Base-by-base conservation (phyloP, 139 green algal species). In the Limnomonas spitsbergensis region DNA sequence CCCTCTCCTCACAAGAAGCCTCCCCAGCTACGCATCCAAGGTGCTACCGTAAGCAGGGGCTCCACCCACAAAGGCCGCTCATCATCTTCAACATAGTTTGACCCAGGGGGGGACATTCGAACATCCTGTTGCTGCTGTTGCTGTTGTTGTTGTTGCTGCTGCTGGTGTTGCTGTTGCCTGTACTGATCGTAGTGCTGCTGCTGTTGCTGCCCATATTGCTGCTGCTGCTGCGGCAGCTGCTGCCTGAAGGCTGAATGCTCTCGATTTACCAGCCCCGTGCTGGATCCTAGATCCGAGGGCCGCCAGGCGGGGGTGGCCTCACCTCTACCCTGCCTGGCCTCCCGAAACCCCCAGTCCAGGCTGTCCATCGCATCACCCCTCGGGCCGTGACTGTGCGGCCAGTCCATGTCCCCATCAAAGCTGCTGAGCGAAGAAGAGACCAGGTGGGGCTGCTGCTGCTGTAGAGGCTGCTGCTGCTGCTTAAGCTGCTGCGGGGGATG, bases 1-100 rank as follows among this genome's bases (percentile, higher is more conserved):
- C n/a, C n/a, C n/a, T n/a, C n/a, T n/a, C n/a, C n/a, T 70, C 29
- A 70, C 56, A 70, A 32, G 29, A 70, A 70, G 29, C 56, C 56
- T 24, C 56, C 56, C 56, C 56, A 70, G 56, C 56, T 70, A 4
- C 56, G 56, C 56, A 70, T 70, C 56, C 56, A 70, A 32, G 56
- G 56, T 36, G 56, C 56, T 70, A 70, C 56, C 4, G 4, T 36
- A 32, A 70, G 24, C 56, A 70, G 56, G 4, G 56, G 56, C 29
- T 24, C 24, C 7, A 20, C 56, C 56, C 56, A 70, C n/a, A 34
- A 7, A 24, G 56, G 47, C 20, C 14, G 14, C 47, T 61, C 14
- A 29, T 20, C 47, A 14, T 29, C 20, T 61, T 61, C 20, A 14
- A 61, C 20, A 61, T 61, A 14, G 14, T 61, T 20, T 20, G 14